Base-by-base conservation (phyloP, 106 monocot genomes). In the Dioscorea zingiberensis region DNA sequence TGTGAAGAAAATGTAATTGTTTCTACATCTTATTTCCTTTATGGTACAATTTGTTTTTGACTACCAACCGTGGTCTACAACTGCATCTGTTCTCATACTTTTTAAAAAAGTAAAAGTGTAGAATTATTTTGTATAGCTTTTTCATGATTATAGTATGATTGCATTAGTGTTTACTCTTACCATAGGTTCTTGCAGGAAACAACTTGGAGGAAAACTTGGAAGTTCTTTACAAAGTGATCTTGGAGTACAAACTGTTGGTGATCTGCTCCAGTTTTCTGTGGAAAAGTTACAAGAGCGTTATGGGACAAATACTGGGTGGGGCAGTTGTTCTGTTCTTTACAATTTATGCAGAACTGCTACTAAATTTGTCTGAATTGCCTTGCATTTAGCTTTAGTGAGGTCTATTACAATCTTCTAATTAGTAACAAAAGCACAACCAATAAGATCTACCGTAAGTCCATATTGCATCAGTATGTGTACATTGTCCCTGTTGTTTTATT, bases 141-240 rank as follows among this genome's bases (percentile, higher is more conserved):
- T 15, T 2, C 21, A 44, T 45, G 46, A 54, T 54, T 11, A 0
- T 56, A 21, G 2, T 56, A 22, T 23, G 22, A 21, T 56, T 56
- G 56, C 4, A 11, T 56, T 24, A 22, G 56, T 22, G 11, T 11
- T 56, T 21, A 12, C 22, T 22, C 22, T 21, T 3, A 11, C 11
- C 3, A 23, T 56, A 23, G 56, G 1, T 56, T 22, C 49, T 18
- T 70, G 53, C 69, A 93, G 98, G 93, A 89, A 93, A 55, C 98
- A 93, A 59, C 82, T 98, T 60, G 98, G 93, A 62, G 98, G 98
- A 53, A 98, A 98, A 62, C 80, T 98, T 45, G 93, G 98, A 24
- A 87, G 72, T 62, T 89, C 98, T 27, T 69, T 98, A 61, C 88
- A 89, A 67, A 74, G 55, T 73, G 89, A 93, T 47, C 98, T 93